A percentile compares a stretch with the other conserved stretches of the same genome.
phyloP scores from a whole-genome alignment of 345 rosid species.

The Pugionium cornutum region DNA sequence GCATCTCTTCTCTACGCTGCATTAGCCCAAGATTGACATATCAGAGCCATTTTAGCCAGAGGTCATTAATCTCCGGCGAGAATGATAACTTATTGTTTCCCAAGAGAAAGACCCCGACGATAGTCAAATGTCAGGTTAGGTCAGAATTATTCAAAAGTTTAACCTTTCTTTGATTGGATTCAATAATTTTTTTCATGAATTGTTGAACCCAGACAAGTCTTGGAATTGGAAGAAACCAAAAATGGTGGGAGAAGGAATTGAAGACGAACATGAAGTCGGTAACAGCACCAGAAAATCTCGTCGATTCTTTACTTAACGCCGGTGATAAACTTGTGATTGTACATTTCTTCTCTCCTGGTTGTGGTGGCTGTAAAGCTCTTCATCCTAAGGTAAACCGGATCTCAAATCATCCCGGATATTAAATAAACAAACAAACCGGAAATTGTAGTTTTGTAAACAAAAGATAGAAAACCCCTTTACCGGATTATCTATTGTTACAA shows the following conservation, averaged over 20 bases:
- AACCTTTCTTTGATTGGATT: not conserved
- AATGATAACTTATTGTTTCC: conserved; percentile 14
- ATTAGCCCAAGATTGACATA: conserved; percentile 24
- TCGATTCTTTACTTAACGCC: conserved; percentile 53
- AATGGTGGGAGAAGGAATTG: conserved; percentile 83
- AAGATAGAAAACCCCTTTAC: not conserved
- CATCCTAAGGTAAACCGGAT: conserved; percentile 69
- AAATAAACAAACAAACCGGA: not conserved
- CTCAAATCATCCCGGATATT: not conserved
- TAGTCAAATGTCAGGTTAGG: conserved; percentile 28
- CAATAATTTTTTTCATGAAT: not conserved
- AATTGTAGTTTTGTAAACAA: not conserved
- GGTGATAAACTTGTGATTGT: conserved; percentile 81
- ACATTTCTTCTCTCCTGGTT: conserved; percentile 87
- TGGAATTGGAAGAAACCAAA: conserved; percentile 33
- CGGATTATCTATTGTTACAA: not conserved
- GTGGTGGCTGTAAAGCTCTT: conserved; percentile 90
- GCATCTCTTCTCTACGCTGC: conserved; percentile 20
- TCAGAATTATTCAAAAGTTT: not conserved
- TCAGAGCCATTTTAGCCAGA: conserved; percentile 6
- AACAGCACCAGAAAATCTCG: conserved; percentile 69
- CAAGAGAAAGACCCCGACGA: conserved; percentile 12
- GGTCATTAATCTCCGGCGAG: conserved; percentile 1
- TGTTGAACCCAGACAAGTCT: conserved; percentile 23
- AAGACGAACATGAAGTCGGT: conserved; percentile 76